Evolutionary conservation across 1,139 yeast species (phyloP).

Genomic region (Chernovozyma aurita): DNA sequence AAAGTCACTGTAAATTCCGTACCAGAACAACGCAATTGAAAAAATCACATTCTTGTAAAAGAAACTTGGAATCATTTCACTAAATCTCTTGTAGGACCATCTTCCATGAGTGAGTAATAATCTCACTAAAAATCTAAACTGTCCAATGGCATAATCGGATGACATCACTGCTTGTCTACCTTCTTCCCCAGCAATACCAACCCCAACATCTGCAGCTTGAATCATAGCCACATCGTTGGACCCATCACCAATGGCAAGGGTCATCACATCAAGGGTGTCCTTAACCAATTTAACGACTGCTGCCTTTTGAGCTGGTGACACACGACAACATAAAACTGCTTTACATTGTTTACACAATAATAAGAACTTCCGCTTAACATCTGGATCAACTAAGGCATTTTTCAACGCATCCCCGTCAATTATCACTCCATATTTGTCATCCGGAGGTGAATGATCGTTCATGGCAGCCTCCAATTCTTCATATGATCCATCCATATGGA

Average conservation of each 20-base stretch:
- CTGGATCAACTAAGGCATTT: constrained; percentile 55
- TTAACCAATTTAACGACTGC: constrained; percentile 90
- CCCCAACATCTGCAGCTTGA: constrained; percentile 98
- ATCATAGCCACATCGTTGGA: constrained; percentile 99
- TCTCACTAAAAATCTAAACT: constrained; percentile 78
- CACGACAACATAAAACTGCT: constrained; percentile 95
- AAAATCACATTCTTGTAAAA: constrained; percentile 90
- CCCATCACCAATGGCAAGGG: constrained; percentile 96
- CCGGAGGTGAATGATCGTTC: constrained; percentile 73
- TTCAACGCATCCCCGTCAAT: constrained; percentile 93
- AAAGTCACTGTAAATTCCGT: constrained; percentile 76
- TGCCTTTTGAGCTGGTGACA: constrained; percentile 96
- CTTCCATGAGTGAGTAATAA: constrained; percentile 88
- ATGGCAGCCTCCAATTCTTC: constrained; percentile 61
- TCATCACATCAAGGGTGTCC: constrained; percentile 69
- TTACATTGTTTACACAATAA: constrained; percentile 89
- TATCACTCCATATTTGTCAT: constrained; percentile 73
- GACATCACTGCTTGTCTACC: constrained; percentile 99
- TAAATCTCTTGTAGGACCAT: constrained; percentile 88
- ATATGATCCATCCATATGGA: constrained; percentile 57
- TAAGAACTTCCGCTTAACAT: constrained; percentile 62
- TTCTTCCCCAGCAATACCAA: constrained; percentile 98
- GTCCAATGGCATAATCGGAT: constrained; percentile 95
- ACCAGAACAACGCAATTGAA: constrained; percentile 89
- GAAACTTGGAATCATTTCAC: constrained; percentile 93